phyloP scores from a whole-genome alignment of 2,329 filamentous ascomycete species.

The Aspergillus japonicus region DNA sequence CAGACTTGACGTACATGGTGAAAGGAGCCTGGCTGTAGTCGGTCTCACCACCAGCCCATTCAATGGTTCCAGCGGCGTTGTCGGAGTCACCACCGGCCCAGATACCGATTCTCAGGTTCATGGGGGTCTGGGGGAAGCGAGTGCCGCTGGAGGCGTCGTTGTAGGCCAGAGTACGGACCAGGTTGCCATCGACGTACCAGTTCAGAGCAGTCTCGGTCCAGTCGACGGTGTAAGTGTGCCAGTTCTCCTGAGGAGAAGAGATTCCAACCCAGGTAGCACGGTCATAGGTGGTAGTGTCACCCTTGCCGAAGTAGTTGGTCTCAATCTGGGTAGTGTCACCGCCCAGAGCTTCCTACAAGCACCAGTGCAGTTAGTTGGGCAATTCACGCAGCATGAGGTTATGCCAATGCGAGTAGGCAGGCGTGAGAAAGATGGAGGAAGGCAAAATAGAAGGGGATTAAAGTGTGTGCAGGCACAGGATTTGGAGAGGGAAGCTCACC shows the following conservation, averaged over 20 bases:
- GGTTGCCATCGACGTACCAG: conserved; percentile 64
- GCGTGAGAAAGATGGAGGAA: not conserved
- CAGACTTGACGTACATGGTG: conserved; percentile 70
- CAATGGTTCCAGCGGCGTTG: conserved; percentile 52
- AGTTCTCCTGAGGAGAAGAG: conserved; percentile 53
- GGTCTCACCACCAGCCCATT: conserved; percentile 70
- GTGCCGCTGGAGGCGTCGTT: conserved; percentile 57
- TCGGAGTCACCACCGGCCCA: conserved; percentile 63
- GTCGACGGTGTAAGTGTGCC: conserved; percentile 55
- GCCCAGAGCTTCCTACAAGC: conserved; percentile 38
- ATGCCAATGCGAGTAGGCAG: not conserved
- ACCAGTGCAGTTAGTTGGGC: conserved; percentile 50
- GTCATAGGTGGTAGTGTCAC: conserved; percentile 74
- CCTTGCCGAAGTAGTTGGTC: conserved; percentile 97
- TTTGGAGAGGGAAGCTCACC: conserved; percentile 61
- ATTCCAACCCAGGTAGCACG: conserved; percentile 75
- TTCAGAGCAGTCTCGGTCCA: conserved; percentile 64
- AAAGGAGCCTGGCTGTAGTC: conserved; percentile 67
- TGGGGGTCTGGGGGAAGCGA: conserved; percentile 70
- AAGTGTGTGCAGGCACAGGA: conserved; percentile 36
- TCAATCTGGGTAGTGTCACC: conserved; percentile 51
- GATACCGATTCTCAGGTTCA: conserved; percentile 67
- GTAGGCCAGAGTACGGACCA: conserved; percentile 62
- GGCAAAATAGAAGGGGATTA: not conserved
- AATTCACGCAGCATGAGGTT: conserved; percentile 31